Percentiles rank a stretch among this genome's conserved stretches.
These are phyloP conservation scores for Saprolegnia diclina DNA, from an alignment of 352 stramenopile species.

Conservation along the genomic window DNA sequence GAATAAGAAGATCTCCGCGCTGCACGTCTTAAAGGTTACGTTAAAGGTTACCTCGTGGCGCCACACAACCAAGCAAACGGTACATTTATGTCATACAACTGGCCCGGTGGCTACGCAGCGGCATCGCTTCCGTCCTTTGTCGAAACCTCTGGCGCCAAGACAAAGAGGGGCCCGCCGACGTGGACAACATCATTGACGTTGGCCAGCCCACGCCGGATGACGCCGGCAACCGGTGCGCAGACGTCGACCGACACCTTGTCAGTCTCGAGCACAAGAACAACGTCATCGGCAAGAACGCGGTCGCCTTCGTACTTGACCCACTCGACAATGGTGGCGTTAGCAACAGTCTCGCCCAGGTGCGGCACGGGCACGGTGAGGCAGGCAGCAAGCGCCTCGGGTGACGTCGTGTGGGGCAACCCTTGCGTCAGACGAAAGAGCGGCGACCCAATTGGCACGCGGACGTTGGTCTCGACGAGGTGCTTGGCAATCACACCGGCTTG, in stretches of 20 bases:
- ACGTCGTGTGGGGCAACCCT: conserved; percentile 30
- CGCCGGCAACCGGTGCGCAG: conserved; percentile 78
- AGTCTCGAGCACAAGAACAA: conserved; percentile 95
- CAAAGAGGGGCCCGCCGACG: conserved; percentile 90
- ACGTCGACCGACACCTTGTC: conserved; percentile 93
- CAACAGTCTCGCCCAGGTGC: conserved; percentile 93
- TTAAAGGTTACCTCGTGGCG: too few species aligned
- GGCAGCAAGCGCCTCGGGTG: conserved; percentile 23
- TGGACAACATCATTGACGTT: conserved; percentile 94
- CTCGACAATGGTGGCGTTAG: conserved; percentile 93
- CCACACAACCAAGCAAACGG: too few species aligned
- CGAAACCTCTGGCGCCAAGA: conserved; percentile 70
- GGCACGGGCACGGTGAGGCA: conserved; percentile 49
- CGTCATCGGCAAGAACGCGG: conserved; percentile 90
- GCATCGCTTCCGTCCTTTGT: too few species aligned
- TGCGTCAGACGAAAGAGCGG: conserved; percentile 91
- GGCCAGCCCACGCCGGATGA: conserved; percentile 86
- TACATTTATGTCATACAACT: too few species aligned
- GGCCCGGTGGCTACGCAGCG: too few species aligned
- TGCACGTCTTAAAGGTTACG: too few species aligned
- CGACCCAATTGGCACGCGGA: conserved; percentile 92
- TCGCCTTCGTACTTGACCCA: conserved; percentile 91
- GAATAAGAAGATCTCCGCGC: too few species aligned
- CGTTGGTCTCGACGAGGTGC: conserved; percentile 87
- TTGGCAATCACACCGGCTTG: conserved; percentile 85